Evolutionary conservation across 163 green algal species (phyloP).

Genomic region (Chlorella variabilis): DNA sequence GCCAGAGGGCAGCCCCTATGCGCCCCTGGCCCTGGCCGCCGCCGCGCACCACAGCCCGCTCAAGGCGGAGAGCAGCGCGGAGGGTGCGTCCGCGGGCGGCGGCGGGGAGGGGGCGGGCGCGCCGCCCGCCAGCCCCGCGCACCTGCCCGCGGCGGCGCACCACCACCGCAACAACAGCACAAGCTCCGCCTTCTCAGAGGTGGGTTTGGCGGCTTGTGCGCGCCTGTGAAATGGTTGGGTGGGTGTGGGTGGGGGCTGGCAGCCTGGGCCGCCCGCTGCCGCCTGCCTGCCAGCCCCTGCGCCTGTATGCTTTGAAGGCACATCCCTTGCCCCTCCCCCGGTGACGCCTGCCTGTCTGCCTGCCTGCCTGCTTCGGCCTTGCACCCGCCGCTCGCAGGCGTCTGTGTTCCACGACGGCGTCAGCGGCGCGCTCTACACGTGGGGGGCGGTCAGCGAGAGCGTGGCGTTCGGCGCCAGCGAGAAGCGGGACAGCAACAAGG

Average conservation of each 20-base stretch:
- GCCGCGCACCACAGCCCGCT: slow-evolving; percentile 3
- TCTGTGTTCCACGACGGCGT: slow-evolving; percentile 48
- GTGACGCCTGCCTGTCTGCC: background rate
- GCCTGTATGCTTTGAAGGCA: background rate
- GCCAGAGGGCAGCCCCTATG: background rate
- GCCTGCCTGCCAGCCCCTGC: no score
- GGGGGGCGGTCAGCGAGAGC: slow-evolving; percentile 70
- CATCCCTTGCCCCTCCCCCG: background rate
- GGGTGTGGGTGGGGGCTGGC: background rate
- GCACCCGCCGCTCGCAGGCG: slow-evolving; percentile 1
- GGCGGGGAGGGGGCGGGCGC: background rate
- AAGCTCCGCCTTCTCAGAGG: slow-evolving; percentile 46
- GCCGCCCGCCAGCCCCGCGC: background rate
- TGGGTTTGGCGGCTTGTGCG: background rate
- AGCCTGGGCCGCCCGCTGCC: background rate
- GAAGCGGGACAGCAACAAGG: slow-evolving; percentile 74
- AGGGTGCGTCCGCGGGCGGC: background rate
- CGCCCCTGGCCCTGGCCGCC: background rate
- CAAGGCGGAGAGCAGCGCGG: background rate
- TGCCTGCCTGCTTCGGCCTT: background rate
- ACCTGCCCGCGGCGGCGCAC: slow-evolving; percentile 7
- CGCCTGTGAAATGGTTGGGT: background rate
- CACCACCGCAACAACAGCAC: slow-evolving; percentile 47
- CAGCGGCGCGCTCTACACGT: slow-evolving; percentile 73
- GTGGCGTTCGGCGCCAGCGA: slow-evolving; percentile 44